Conservation (phyloP, 2,329 filamentous ascomycete genomes). For the Decorospora gaudefroyi region DNA sequence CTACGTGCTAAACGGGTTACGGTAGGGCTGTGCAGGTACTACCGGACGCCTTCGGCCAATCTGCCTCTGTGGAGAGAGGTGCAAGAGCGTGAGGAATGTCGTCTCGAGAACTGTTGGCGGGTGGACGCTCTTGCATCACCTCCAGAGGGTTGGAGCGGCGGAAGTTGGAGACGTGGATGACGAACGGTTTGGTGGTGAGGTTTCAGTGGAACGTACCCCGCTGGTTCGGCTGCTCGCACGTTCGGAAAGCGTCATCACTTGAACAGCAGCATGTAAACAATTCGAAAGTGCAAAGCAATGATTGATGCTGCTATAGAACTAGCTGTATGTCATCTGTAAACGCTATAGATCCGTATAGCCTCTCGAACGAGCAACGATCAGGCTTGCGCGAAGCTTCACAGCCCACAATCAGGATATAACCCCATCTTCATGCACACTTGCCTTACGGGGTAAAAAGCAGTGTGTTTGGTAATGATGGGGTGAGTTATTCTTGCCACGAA, state of each 20-base stretch:
- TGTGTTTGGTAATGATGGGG: constrained; percentile 70
- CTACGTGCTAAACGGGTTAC: constrained; percentile 11
- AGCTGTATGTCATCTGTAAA: constrained; percentile 2
- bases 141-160: constrained; percentile 20
- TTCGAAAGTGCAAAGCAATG: constrained; percentile 2
- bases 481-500: constrained; percentile 65
- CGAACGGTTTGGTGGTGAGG: constrained; percentile 15
- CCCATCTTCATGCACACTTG: constrained; percentile 67
- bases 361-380: background rate
- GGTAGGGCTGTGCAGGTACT: constrained; percentile 12
- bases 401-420: constrained; percentile 53
- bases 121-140: constrained; percentile 34
- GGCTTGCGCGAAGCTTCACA: no score
- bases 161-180: background rate
- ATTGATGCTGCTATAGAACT: constrained; percentile 9
- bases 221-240: constrained; percentile 16
- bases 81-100: constrained; percentile 36
- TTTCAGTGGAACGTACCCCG: constrained; percentile 24
- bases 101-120: constrained; percentile 8
- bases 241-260: constrained; percentile 16
- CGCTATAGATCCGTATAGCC: constrained; percentile 2
- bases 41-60: constrained; percentile 12
- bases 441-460: constrained; percentile 57
- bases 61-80: constrained; percentile 25
- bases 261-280: constrained; percentile 1